Base-by-base conservation (phyloP, 78 protist species). In the Polysphondylium violaceum region DNA sequence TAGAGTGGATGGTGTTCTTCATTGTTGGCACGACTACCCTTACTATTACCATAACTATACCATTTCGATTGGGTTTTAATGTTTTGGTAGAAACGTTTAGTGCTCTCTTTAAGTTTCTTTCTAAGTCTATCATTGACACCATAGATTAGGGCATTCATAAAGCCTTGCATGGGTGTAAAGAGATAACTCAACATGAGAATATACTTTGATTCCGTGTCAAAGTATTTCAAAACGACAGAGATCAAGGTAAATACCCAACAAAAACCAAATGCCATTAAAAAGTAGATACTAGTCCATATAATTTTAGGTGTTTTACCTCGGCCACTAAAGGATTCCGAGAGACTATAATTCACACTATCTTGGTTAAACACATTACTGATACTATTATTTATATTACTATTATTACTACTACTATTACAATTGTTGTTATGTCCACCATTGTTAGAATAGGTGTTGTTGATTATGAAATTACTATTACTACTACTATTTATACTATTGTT, bases 111-210 rank as follows among this genome's bases (percentile, higher is more conserved):
- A 21, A 77, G 23, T 50, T 65, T 77, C 23, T 6, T 65, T 68
- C 88, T 41, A 19, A 77, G 55, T 12, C 61, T 29, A 16, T 77
- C 88, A 21, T 77, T 67, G 19, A 77, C 16, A 33, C 88, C 88
- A 19, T 64, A 77, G 50, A 67, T 63, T 3, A 61, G 5, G 4
- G 88, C 51, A 33, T 77, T 77, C 43, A 77, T 11, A n/a, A 51
- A 77, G 1, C 88, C 88, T 35, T 77, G 88, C 4, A 77, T 36
- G 2, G 88, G 88, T 11, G 40, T 36, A 31, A 61, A 77, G 5
- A 77, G 12, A 36, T 64, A 61, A 5, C 76, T 51, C n/a, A 29
- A 12, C 41, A n/a, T 61, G 7, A 77, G 16, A 6, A 77, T 4
- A 50, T 33, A 47, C 38, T 14, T 47, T 16, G 29, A 6, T 50